Evolutionary conservation across 768 basidiomycete genomes (phyloP).

Genomic region (Suillus lakei): DNA sequence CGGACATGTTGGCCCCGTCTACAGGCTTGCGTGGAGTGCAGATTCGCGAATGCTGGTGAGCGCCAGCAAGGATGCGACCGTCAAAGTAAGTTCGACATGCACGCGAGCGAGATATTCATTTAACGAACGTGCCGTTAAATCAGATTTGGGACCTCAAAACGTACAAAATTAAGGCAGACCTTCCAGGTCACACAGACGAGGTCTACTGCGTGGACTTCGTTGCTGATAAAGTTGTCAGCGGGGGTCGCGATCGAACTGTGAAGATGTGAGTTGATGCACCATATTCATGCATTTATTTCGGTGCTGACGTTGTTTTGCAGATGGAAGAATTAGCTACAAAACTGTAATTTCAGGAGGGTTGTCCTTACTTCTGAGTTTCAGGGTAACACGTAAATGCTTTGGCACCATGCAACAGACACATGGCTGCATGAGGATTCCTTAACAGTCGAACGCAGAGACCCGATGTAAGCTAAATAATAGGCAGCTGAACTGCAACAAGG

Average conservation of each 20-base stretch:
- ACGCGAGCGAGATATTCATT: not conserved
- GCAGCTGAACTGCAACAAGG: not conserved
- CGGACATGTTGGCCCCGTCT: constrained; percentile 94
- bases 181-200: constrained; percentile 96
- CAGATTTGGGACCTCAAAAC: constrained; percentile 98
- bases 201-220: constrained; percentile 99
- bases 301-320: constrained; percentile 18
- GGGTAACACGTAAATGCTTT: not conserved
- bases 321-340: constrained; percentile 33
- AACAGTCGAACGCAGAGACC: not conserved
- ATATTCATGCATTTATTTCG: not conserved
- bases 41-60: constrained; percentile 92
- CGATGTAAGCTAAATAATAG: not conserved
- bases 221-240: constrained; percentile 98
- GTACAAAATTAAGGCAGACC: constrained; percentile 91
- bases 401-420: not conserved
- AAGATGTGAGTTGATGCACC: constrained; percentile 74
- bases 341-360: not conserved
- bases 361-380: not conserved
- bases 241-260: constrained; percentile 88
- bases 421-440: not conserved
- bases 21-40: constrained; percentile 93
- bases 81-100: constrained; percentile 67
- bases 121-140: not conserved
- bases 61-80: constrained; percentile 93